Evolutionary conservation across 139 green algal genomes (phyloP).

Genomic region (Coelastrella sp.): DNA sequence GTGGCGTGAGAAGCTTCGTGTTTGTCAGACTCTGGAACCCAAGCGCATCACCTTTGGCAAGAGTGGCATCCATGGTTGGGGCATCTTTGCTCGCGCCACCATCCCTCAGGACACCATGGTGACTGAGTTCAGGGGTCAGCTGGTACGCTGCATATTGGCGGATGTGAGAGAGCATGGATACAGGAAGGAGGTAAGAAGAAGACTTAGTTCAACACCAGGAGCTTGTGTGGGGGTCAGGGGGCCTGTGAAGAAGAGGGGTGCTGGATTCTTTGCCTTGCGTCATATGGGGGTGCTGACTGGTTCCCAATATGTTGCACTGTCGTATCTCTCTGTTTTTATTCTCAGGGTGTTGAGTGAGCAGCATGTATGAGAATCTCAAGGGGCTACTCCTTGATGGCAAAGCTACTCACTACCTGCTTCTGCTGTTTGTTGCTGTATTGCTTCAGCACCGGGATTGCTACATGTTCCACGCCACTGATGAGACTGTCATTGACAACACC

Average conservation of each 20-base stretch:
- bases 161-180: conserved; percentile 84
- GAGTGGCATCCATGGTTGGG: conserved; percentile 89
- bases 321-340: no score
- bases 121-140: conserved; percentile 89
- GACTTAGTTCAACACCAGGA: no score
- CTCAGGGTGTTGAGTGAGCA: no score
- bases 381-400: no score
- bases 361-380: no score
- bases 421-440: neutral
- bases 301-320: no score
- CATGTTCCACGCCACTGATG: conserved; percentile 87
- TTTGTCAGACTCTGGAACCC: conserved; percentile 62
- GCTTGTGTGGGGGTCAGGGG: no score
- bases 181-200: conserved; percentile 61
- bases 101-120: conserved; percentile 87
- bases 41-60: conserved; percentile 88
- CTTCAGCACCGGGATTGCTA: conserved; percentile 83
- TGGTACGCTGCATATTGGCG: conserved; percentile 71
- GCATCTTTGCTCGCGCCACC: conserved; percentile 79
- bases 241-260: no score
- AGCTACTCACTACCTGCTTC: neutral
- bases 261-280: no score
- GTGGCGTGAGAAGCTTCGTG: conserved; percentile 59
- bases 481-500: conserved; percentile 88
- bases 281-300: no score